Percentiles rank a stretch among this genome's conserved stretches.
Evolutionary conservation across 2,329 filamentous ascomycete species (phyloP).

Genomic region (Pseudocercospora musae): DNA sequence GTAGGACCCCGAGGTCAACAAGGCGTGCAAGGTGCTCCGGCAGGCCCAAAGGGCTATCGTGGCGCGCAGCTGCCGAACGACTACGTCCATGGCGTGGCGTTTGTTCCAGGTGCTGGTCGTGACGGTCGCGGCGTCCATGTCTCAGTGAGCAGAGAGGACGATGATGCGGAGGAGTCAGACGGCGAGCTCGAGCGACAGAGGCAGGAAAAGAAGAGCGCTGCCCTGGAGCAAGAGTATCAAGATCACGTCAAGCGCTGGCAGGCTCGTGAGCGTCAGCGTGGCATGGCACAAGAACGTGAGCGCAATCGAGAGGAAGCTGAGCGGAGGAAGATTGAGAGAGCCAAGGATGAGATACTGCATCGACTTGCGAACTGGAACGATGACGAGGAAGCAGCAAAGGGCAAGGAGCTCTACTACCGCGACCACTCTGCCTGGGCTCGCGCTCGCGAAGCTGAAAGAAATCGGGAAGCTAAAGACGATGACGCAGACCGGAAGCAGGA

Average conservation of each 20-base stretch:
- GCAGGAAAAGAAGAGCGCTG: conserved; percentile 66
- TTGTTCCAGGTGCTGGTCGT: conserved; percentile 71
- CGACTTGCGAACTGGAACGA: conserved; percentile 83
- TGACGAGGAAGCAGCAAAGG: conserved; percentile 73
- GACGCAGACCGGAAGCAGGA: conserved; percentile 79
- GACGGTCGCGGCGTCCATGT: conserved; percentile 31
- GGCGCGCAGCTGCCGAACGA: conserved; percentile 64
- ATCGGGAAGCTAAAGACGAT: conserved; percentile 71
- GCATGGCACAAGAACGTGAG: conserved; percentile 81
- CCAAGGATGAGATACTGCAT: conserved; percentile 65
- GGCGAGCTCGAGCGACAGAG: conserved; percentile 75
- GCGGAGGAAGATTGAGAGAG: conserved; percentile 60
- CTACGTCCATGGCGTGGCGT: conserved; percentile 73
- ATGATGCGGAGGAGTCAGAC: conserved; percentile 84
- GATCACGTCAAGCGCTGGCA: conserved; percentile 89
- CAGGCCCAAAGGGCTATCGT: conserved; percentile 60
- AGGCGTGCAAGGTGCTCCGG: conserved; percentile 70
- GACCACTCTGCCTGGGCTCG: conserved; percentile 83
- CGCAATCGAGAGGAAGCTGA: conserved; percentile 76
- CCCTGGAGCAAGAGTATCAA: conserved; percentile 74
- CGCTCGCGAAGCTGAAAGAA: conserved; percentile 70
- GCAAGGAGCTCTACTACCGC: conserved; percentile 84
- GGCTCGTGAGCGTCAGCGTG: conserved; percentile 79
- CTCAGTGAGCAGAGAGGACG: conserved; percentile 67
- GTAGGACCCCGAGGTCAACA: conserved; percentile 64